Percentiles rank a stretch among this genome's conserved stretches.
phyloP scores from a whole-genome alignment of 2,329 filamentous ascomycete species.

The Ramularia collo-cygni region DNA sequence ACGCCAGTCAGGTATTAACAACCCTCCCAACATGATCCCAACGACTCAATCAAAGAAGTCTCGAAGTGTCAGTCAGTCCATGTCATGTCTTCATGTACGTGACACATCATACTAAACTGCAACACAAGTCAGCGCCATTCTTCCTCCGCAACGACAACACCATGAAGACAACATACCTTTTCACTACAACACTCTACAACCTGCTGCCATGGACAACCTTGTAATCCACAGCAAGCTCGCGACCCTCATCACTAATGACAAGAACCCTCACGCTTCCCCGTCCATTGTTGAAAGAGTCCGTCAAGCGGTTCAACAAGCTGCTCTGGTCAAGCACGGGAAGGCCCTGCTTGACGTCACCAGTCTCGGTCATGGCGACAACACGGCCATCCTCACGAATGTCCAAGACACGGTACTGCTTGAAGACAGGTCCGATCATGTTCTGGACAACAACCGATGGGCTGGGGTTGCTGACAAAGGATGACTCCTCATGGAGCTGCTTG shows the following conservation, averaged over 20 bases:
- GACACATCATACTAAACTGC: too few relatives aligned
- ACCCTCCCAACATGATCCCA: too few relatives aligned
- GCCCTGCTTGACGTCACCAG: conserved; percentile 94
- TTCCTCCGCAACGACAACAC: neutral
- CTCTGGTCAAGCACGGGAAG: conserved; percentile 93
- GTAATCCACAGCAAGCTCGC: conserved; percentile 96
- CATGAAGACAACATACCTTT: conserved; percentile 8
- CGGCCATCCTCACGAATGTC: conserved; percentile 81
- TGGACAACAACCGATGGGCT: conserved; percentile 94
- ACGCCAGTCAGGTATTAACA: too few relatives aligned
- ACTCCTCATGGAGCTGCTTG: conserved; percentile 99
- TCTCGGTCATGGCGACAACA: conserved; percentile 97
- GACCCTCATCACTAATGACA: conserved; percentile 87
- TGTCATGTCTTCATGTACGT: too few relatives aligned
- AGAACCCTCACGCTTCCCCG: conserved; percentile 91
- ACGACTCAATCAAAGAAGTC: too few relatives aligned
- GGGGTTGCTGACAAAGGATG: conserved; percentile 93
- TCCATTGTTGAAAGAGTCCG: conserved; percentile 79
- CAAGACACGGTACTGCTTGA: conserved; percentile 99
- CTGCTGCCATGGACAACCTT: conserved; percentile 85
- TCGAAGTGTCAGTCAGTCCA: too few relatives aligned
- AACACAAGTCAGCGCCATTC: neutral
- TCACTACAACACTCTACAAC: conserved; percentile 43
- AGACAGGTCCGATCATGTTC: conserved; percentile 98
- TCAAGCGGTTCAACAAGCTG: conserved; percentile 73